Conservation (phyloP, 192 early-diverging fungal genomes). For the Podochytrium sp. region DNA sequence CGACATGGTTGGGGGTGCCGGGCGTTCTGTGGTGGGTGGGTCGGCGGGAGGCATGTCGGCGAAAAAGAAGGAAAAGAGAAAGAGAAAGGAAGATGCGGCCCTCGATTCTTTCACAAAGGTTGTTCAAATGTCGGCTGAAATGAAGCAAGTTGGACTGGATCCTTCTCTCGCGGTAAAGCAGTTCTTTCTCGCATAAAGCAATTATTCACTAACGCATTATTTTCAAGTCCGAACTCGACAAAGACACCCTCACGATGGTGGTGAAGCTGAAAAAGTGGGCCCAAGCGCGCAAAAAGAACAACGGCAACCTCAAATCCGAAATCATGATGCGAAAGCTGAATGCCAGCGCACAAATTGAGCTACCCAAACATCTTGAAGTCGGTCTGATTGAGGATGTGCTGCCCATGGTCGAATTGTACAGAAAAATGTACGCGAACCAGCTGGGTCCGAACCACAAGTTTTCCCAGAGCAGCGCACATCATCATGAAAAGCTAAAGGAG, state of each 20-base stretch:
- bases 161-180: neutral
- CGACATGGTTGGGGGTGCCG: neutral
- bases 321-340: neutral
- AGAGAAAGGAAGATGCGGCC: neutral
- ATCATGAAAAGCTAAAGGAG: constrained; percentile 8
- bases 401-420: constrained; percentile 6
- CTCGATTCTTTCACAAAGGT: constrained; percentile 25
- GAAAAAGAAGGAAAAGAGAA: neutral
- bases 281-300: neutral
- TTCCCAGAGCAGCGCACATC: neutral
- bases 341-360: constrained; percentile 3
- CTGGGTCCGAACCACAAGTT: constrained; percentile 2
- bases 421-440: neutral
- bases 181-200: neutral
- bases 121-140: constrained; percentile 17
- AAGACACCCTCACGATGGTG: constrained; percentile 25
- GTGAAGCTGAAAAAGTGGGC: constrained; percentile 28
- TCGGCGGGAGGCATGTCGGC: neutral
- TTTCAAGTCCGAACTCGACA: constrained; percentile 9
- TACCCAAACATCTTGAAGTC: constrained; percentile 3
- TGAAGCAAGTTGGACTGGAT: constrained; percentile 15
- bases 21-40: neutral
- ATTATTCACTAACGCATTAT: neutral
- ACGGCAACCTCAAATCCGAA: neutral
- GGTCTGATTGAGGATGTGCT: constrained; percentile 19